phyloP scores from a whole-genome alignment of 441 rosid species.

The Sinapis alba region DNA sequence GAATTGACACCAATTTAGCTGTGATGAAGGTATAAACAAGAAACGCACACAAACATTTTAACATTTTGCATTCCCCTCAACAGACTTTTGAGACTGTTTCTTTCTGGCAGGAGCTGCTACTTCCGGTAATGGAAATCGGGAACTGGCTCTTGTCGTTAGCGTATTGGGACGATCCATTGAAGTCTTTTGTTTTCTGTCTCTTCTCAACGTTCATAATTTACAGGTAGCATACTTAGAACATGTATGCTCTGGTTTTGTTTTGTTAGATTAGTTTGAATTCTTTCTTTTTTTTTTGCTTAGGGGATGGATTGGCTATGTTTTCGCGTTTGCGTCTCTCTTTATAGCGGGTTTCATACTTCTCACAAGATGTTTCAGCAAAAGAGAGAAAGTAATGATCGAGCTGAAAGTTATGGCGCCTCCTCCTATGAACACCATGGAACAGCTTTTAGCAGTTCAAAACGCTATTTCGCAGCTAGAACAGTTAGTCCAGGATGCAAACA shows the following conservation, averaged over 20 bases:
- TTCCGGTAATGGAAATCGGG: constrained; percentile 69
- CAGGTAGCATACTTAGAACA: constrained; percentile 46
- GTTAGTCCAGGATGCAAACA: constrained; percentile 75
- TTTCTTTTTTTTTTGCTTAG: constrained; percentile 41
- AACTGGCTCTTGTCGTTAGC: constrained; percentile 59
- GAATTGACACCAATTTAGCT: constrained; percentile 90
- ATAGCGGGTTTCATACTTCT: constrained; percentile 66
- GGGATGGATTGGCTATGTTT: constrained; percentile 76
- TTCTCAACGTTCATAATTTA: constrained; percentile 57
- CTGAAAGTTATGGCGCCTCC: constrained; percentile 79
- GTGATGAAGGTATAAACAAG: constrained; percentile 79
- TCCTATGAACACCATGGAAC: constrained; percentile 86
- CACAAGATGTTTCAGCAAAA: constrained; percentile 47
- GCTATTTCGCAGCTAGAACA: constrained; percentile 75
- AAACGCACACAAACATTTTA: background rate
- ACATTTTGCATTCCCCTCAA: background rate
- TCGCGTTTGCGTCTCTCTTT: constrained; percentile 44
- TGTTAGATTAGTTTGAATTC: background rate
- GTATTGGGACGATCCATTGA: constrained; percentile 76
- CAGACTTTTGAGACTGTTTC: background rate
- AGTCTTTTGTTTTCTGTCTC: constrained; percentile 80
- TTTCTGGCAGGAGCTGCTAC: constrained; percentile 69
- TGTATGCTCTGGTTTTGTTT: background rate
- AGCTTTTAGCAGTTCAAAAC: constrained; percentile 91
- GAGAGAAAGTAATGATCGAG: constrained; percentile 53